These are phyloP conservation scores for Kwoniella shandongensis DNA, from an alignment of 768 basidiomycete species.

Conservation along the genomic window DNA sequence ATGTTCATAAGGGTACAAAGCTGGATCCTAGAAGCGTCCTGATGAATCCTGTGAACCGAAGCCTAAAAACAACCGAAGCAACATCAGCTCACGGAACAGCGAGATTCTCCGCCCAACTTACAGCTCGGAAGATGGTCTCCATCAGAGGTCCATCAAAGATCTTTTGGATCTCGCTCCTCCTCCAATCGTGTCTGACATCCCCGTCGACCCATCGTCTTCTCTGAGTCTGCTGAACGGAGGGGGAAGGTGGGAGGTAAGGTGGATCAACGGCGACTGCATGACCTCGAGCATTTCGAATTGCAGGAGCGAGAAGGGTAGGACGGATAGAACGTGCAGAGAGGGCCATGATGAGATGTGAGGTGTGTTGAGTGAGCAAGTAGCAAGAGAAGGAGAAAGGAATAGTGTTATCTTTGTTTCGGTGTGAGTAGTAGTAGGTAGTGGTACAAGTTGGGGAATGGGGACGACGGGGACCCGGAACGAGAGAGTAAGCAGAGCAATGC, in stretches of 20 bases:
- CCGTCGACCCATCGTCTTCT: slow-evolving; percentile 34
- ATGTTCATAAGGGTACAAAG: slow-evolving; percentile 98
- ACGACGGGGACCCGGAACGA: not conserved
- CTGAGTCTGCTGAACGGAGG: slow-evolving; percentile 8
- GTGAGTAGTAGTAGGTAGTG: slow-evolving; percentile 2
- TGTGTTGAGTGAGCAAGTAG: not conserved
- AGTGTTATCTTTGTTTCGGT: not conserved
- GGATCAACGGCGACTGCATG: slow-evolving; percentile 44
- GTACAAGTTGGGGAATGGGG: not conserved
- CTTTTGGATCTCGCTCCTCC: slow-evolving; percentile 72
- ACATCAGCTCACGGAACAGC: slow-evolving; percentile 2
- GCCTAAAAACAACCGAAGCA: slow-evolving; percentile 52
- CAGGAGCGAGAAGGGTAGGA: slow-evolving; percentile 20
- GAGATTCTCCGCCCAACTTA: slow-evolving; percentile 26
- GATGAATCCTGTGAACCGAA: slow-evolving; percentile 75
- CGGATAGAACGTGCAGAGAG: slow-evolving; percentile 21
- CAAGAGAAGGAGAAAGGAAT: slow-evolving; percentile 3
- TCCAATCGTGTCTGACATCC: slow-evolving; percentile 67
- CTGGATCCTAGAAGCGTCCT: slow-evolving; percentile 87
- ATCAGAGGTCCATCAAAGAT: slow-evolving; percentile 84
- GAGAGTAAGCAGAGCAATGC: no score
- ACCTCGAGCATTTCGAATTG: slow-evolving; percentile 26
- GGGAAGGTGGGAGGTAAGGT: slow-evolving; percentile 19
- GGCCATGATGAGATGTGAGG: slow-evolving; percentile 9
- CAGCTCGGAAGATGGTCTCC: slow-evolving; percentile 83